These are phyloP conservation scores for Paramecium primaurelia DNA, from an alignment of 73 alveolate species.

Conservation along the genomic window DNA sequence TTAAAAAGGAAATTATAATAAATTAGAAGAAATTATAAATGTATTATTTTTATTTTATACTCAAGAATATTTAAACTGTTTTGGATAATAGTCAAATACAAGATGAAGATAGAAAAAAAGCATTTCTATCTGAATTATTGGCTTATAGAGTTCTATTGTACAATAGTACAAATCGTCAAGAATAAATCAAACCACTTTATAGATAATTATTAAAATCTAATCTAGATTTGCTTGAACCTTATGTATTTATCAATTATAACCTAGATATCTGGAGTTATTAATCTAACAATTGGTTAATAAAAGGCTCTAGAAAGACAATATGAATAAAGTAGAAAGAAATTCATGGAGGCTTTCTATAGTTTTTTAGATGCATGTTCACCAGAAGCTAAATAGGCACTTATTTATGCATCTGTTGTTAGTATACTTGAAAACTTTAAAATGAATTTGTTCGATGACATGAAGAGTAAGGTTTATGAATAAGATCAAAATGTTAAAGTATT, in stretches of 20 bases:
- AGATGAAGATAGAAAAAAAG: neutral
- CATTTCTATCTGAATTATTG: neutral
- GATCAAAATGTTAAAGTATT: neutral
- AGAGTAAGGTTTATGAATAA: constrained; percentile 5
- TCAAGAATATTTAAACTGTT: neutral
- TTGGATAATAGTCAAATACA: neutral
- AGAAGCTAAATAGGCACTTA: neutral
- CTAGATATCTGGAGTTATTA: neutral
- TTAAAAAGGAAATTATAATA: neutral
- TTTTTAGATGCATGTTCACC: neutral
- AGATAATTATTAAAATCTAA: neutral
- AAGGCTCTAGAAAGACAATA: constrained; percentile 32
- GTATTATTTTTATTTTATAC: neutral
- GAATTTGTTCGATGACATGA: constrained; percentile 43
- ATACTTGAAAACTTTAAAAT: constrained; percentile 22
- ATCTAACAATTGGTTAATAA: neutral
- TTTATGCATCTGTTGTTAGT: constrained; percentile 23
- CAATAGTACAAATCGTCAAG: neutral
- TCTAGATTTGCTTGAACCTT: neutral
- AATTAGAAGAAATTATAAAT: neutral
- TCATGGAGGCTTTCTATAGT: constrained; percentile 12
- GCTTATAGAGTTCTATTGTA: neutral
- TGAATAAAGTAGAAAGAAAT: neutral
- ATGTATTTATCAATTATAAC: neutral
- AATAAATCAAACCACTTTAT: neutral